Evolutionary conservation across 805 yeast species (phyloP).

Genomic region (Pichia membranifaciens): DNA sequence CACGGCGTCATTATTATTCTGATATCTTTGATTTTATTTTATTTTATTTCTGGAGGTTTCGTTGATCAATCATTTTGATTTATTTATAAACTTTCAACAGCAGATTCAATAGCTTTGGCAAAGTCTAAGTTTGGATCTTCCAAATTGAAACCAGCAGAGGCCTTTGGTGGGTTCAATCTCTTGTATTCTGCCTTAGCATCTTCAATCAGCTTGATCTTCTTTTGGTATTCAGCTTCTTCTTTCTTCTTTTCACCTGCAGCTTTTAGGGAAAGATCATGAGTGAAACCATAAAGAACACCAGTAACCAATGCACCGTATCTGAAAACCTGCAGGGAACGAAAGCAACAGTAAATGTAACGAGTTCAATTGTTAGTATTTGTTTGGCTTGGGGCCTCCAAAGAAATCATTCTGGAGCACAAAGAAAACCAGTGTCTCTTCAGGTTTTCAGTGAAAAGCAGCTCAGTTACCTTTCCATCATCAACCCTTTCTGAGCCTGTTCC

Average conservation of each 20-base stretch:
- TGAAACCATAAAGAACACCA: conserved; percentile 85
- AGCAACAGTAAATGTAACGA: too few species aligned
- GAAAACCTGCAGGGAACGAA: conserved; percentile 56
- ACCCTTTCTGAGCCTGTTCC: too few species aligned
- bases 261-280: conserved; percentile 69
- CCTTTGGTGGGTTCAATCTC: conserved; percentile 46
- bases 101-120: conserved; percentile 60
- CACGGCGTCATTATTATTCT: neutral
- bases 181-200: conserved; percentile 90
- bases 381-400: too few species aligned
- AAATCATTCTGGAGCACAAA: too few species aligned
- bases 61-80: neutral
- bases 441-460: too few species aligned
- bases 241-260: conserved; percentile 52
- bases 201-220: conserved; percentile 67
- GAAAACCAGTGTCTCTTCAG: too few species aligned
- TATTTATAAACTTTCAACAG: conserved; percentile 38
- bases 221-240: conserved; percentile 52
- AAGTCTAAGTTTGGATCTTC: conserved; percentile 90
- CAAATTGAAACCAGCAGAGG: conserved; percentile 52
- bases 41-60: neutral
- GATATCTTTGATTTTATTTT: conserved; percentile 6
- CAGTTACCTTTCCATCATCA: too few species aligned
- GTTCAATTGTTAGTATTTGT: too few species aligned
- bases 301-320: conserved; percentile 89